Percentiles rank a stretch among this genome's conserved stretches.
Evolutionary conservation across 768 basidiomycete genomes (phyloP).

Genomic region (Dacryopinax spathularia): DNA sequence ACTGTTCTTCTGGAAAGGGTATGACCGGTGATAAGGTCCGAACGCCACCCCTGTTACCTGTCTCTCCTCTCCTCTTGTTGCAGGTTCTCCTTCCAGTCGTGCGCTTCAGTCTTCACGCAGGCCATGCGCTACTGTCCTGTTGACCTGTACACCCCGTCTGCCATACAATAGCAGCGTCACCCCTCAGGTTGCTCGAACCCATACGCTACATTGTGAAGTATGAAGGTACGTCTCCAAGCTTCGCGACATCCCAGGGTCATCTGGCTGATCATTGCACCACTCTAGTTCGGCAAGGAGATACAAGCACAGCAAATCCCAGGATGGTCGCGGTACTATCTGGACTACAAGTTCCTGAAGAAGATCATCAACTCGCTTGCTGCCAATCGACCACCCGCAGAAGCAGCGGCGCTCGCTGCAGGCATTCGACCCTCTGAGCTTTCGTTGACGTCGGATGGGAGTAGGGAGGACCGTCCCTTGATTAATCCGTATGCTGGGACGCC

Average conservation of each 20-base stretch:
- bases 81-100: not conserved
- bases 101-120: not conserved
- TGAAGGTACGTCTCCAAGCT: not conserved
- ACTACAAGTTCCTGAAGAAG: constrained; percentile 98
- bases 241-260: not conserved
- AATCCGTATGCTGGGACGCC: constrained; percentile 8
- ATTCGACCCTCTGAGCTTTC: constrained; percentile 49
- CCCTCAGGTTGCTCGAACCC: not conserved
- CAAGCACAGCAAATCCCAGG: constrained; percentile 92
- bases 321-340: constrained; percentile 90
- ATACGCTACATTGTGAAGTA: not conserved
- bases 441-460: constrained; percentile 7
- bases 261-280: not conserved
- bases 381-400: constrained; percentile 80
- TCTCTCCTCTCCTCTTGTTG: constrained; percentile 1
- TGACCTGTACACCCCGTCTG: not conserved
- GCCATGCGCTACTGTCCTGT: not conserved
- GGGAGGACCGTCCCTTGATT: constrained; percentile 6
- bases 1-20: not conserved
- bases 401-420: constrained; percentile 71
- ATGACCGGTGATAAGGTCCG: constrained; percentile 2
- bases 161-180: constrained; percentile 3
- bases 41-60: constrained; percentile 1
- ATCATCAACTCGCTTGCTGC: constrained; percentile 91
- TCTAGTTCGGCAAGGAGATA: constrained; percentile 94